Evolutionary conservation across 208 protist genomes (phyloP), one percentile per base, ranked within the genome.

Genomic region (Trypanosoma caninum): DNA sequence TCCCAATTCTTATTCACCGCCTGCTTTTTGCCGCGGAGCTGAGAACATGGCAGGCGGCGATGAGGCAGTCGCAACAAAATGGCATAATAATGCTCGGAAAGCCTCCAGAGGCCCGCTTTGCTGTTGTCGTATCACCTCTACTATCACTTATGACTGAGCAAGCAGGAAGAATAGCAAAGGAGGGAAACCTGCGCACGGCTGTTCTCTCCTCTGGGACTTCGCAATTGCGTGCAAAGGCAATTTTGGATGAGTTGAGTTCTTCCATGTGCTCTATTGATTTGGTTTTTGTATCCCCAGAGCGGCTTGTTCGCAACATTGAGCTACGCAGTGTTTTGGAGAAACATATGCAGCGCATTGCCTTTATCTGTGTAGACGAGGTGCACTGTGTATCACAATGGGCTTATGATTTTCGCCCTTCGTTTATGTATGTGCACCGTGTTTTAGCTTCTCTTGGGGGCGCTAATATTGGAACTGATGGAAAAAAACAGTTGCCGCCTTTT

Each of bases 341-440:
- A 37, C 70, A 91, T 59, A 14, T 37, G 10, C 72, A 84, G 38
- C 81, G 89, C 5, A 67, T 95, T 11, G 84, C 82, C 7, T 77
- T 95, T 54, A 60, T 95, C 11, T 95, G 89, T 74, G 69, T 99
- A 28, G 97, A 99, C 68, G 97, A 99, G 72, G 96, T 91, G 37
- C 97, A 99, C 70, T 99, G 97, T 69, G 82, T 98, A 6, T 98
- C 95, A 0, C 81, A 97, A 58, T 98, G 97, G 96, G 91, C 91
- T 5, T 97, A 98, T 67, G 97, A 99, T 63, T 99, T 98, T 69
- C 74, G 89, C 0, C 87, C 87, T 2, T 65, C 76, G 27, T 97
- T 87, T 54, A 82, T 93, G 80, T 93, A 91, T 45, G 51, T 94
- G 7, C 73, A 78, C 25, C 69, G 78, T 14, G 68, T 91, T 8